phyloP scores from a whole-genome alignment of 495 filamentous ascomycete species.

The Xylaria acuta region DNA sequence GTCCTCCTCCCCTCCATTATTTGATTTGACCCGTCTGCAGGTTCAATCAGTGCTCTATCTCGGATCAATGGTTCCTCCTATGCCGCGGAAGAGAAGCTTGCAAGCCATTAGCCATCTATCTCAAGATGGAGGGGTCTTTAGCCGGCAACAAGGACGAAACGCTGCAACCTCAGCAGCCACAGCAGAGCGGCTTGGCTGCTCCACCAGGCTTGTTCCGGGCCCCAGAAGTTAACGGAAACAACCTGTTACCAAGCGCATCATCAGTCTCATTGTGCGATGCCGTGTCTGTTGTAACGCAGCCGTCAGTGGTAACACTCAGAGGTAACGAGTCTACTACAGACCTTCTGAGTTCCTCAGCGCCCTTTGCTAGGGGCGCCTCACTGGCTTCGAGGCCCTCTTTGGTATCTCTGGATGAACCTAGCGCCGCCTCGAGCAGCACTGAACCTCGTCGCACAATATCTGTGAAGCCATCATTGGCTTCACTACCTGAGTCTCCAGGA shows the following conservation, averaged over 20 bases:
- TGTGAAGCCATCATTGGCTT: slow-evolving; percentile 33
- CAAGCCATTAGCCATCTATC: slow-evolving; percentile 6
- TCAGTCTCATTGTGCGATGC: slow-evolving; percentile 14
- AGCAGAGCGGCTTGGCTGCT: slow-evolving; percentile 13
- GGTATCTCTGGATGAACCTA: slow-evolving; percentile 29
- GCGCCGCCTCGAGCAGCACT: background rate
- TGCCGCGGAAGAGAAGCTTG: background rate
- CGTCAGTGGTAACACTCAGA: slow-evolving; percentile 25
- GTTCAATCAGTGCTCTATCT: background rate
- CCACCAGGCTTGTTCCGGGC: background rate
- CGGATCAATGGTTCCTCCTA: slow-evolving; percentile 2
- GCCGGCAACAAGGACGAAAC: slow-evolving; percentile 7
- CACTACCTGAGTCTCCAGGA: slow-evolving; percentile 32
- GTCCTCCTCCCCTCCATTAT: slow-evolving; percentile 28
- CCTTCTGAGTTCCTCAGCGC: slow-evolving; percentile 34
- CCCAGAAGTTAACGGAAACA: background rate
- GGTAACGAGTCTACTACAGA: slow-evolving; percentile 33
- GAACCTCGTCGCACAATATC: slow-evolving; percentile 29
- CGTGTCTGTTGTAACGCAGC: slow-evolving; percentile 29
- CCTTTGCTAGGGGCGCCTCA: slow-evolving; percentile 32
- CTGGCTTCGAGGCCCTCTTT: slow-evolving; percentile 33
- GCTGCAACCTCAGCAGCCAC: slow-evolving; percentile 13
- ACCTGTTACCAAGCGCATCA: slow-evolving; percentile 7
- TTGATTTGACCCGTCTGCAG: slow-evolving; percentile 3
- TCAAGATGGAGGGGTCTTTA: slow-evolving; percentile 12